Conservation (phyloP, 495 filamentous ascomycete genomes). For the Glarea lozoyensis region DNA sequence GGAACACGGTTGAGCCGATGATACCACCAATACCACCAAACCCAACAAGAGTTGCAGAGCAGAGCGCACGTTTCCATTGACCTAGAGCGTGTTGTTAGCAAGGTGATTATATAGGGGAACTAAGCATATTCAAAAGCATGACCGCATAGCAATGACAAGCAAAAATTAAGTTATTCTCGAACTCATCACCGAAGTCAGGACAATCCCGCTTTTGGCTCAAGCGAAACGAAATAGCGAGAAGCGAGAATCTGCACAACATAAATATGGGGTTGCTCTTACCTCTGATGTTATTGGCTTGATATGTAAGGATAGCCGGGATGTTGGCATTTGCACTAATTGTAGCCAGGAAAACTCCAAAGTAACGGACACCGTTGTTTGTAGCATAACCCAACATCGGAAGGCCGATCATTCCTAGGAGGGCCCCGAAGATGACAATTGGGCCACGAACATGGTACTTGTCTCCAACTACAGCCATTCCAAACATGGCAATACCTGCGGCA, state of each 20-base stretch:
- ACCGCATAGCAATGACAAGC: slow-evolving; percentile 12
- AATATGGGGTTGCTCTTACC: slow-evolving; percentile 19
- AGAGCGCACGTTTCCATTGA: slow-evolving; percentile 57
- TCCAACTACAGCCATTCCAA: slow-evolving; percentile 36
- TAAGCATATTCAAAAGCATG: too few relatives aligned
- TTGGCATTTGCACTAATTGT: slow-evolving; percentile 44
- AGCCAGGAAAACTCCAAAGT: slow-evolving; percentile 56
- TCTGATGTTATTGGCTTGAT: slow-evolving; percentile 55
- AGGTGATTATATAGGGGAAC: neutral
- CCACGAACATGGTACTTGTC: slow-evolving; percentile 51
- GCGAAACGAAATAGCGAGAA: too few relatives aligned
- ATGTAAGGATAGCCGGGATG: slow-evolving; percentile 44
- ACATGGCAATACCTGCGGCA: slow-evolving; percentile 53
- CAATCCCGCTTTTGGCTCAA: too few relatives aligned
- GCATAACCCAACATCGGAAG: slow-evolving; percentile 45
- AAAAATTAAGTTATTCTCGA: too few relatives aligned
- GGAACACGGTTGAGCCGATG: slow-evolving; percentile 46
- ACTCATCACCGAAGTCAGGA: too few relatives aligned
- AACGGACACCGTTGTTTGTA: slow-evolving; percentile 38
- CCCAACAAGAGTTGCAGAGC: slow-evolving; percentile 45
- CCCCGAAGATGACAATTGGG: slow-evolving; percentile 48
- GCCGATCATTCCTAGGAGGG: slow-evolving; percentile 30
- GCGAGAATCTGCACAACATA: neutral
- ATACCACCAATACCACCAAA: slow-evolving; percentile 54
- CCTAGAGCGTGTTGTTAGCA: slow-evolving; percentile 28